A percentile compares a stretch with the other conserved stretches of the same genome.
Conservation (phyloP, 768 basidiomycete genomes). For the Rhizopogon vesiculosus region DNA sequence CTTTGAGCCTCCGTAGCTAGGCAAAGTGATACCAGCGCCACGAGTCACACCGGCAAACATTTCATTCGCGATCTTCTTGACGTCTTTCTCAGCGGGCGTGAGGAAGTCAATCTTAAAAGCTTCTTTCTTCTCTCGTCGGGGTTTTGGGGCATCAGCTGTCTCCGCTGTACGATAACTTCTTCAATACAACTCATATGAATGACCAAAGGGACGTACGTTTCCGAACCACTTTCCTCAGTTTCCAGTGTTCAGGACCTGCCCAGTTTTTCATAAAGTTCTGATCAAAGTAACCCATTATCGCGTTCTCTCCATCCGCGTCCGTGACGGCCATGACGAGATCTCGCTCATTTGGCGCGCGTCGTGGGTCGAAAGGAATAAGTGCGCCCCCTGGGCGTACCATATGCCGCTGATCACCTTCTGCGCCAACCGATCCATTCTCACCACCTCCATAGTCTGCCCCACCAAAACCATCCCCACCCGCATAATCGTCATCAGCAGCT, state of each 20-base stretch:
- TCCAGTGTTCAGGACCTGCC: slow-evolving; percentile 99
- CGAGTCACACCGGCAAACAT: slow-evolving; percentile 77
- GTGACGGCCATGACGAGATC: slow-evolving; percentile 88
- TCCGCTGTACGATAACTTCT: slow-evolving; percentile 39
- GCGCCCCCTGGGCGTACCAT: slow-evolving; percentile 34
- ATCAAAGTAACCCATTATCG: slow-evolving; percentile 88
- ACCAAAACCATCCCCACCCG: slow-evolving; percentile 30
- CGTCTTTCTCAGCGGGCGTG: slow-evolving; percentile 50
- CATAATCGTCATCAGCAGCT: slow-evolving; percentile 45
- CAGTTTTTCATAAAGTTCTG: slow-evolving; percentile 85
- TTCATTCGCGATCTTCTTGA: slow-evolving; percentile 61
- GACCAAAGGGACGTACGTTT: slow-evolving; percentile 47
- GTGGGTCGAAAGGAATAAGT: slow-evolving; percentile 82
- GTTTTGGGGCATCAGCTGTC: slow-evolving; percentile 40
- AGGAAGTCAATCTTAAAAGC: slow-evolving; percentile 81
- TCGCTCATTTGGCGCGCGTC: slow-evolving; percentile 66
- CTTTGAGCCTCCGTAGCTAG: slow-evolving; percentile 40
- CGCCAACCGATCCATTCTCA: slow-evolving; percentile 39
- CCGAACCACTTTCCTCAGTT: slow-evolving; percentile 75
- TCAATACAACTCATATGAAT: not conserved
- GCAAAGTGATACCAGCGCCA: slow-evolving; percentile 63
- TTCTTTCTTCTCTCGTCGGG: slow-evolving; percentile 70
- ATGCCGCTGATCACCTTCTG: slow-evolving; percentile 36
- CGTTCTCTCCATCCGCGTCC: slow-evolving; percentile 51
- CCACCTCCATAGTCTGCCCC: slow-evolving; percentile 38